phyloP scores from a whole-genome alignment of 768 basidiomycete genomes.

The Antrodiella citrinella region DNA sequence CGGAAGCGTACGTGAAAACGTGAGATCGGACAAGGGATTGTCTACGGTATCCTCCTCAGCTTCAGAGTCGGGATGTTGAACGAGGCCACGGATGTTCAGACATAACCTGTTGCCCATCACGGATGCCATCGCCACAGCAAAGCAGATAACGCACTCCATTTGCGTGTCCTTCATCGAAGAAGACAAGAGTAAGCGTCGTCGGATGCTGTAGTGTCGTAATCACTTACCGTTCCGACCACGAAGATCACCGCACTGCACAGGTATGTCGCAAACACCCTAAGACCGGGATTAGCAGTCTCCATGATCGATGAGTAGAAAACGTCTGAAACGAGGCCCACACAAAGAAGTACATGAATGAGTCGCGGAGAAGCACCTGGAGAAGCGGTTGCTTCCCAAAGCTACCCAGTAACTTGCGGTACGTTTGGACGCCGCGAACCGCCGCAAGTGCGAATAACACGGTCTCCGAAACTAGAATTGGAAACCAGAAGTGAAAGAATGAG shows the following conservation, averaged over 20 bases:
- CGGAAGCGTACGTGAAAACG: background rate
- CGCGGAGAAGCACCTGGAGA: constrained; percentile 43
- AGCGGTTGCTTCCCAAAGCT: constrained; percentile 28
- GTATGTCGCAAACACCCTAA: constrained; percentile 51
- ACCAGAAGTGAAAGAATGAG: constrained; percentile 52
- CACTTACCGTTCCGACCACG: constrained; percentile 16
- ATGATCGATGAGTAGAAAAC: no score
- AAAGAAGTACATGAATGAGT: constrained; percentile 49
- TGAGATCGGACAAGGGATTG: background rate
- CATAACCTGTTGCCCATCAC: constrained; percentile 47
- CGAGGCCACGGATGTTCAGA: constrained; percentile 39
- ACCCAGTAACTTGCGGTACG: constrained; percentile 32
- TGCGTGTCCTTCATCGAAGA: background rate
- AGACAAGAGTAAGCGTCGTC: background rate
- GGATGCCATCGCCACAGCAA: constrained; percentile 50
- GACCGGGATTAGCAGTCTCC: no score
- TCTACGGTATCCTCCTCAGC: background rate
- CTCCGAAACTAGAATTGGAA: constrained; percentile 50
- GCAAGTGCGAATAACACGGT: constrained; percentile 43
- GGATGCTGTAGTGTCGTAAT: background rate
- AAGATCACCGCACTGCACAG: constrained; percentile 32
- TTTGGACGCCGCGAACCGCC: constrained; percentile 39
- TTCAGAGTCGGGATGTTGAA: constrained; percentile 11
- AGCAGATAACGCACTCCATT: constrained; percentile 45
- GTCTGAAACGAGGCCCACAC: constrained; percentile 31